Evolutionary conservation across 1,139 yeast genomes (phyloP), one percentile per base, ranked within the genome.

Genomic region (Kodamaea arcana): DNA sequence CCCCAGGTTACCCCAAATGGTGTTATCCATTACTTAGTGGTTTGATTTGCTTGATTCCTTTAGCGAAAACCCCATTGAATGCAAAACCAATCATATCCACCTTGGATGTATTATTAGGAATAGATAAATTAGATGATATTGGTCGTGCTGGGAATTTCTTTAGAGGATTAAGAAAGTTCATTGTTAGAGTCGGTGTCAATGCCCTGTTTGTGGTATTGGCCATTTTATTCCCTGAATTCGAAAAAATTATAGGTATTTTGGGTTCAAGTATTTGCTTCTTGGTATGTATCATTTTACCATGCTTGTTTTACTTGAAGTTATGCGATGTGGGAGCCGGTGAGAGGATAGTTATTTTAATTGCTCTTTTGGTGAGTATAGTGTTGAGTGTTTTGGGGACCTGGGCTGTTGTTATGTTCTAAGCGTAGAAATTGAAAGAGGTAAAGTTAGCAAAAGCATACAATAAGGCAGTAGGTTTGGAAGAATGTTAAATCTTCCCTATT

Each of bases 41-140:
- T 0, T 62, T 86, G 31, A 83, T 88, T 65, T 85, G 95, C 26
- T 50, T 88, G 27, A 78, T 90, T 18, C 97, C 97, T 1, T 58
- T 88, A 29, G 88, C 96, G 1, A 90, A 90, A 52, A 78, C 92
- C 1, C 96, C 97, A 0, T 67, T 90, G 32, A 84, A 82, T 48
- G 88, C 94, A 7, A 78, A 92, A 47, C 97, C 97, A 1, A 82
- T 90, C 28, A 77, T 86, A 15, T 74, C 92, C 4, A 82, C 94
- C 1, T 54, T 69, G 37, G 74, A 68, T 42, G 52, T 58, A 2
- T 36, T 68, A 16, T 50, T 65, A 10, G 50, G 53, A 2, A 48
- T 56, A 9, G 48, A 48, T 15, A 18, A 27, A 6, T 6, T 6
- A 8, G 25, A 29, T n/a, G 11, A 15, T 11, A n/a, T 17, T 9